Base-by-base conservation (phyloP, 768 basidiomycete genomes). In the Boletus reticulatus region DNA sequence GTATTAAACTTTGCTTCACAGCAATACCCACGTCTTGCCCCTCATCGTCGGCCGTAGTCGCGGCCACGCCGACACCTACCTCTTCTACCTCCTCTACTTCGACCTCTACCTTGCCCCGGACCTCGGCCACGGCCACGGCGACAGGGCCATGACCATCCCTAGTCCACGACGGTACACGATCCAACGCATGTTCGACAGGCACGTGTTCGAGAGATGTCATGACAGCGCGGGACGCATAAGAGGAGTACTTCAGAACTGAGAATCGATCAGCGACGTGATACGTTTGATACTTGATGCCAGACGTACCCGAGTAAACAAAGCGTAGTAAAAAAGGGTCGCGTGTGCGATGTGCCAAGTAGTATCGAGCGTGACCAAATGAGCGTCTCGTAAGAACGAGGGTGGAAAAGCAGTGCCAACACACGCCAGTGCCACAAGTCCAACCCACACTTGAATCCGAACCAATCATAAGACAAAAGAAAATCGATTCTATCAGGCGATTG, bases 171-270 rank as follows among this genome's bases (percentile, higher is more conserved):
- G 53, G 29, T 6, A 20, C 24, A 31, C 17, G 48, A 38, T 59
- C 43, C 49, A 50, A 41, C 45, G 41, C 45, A 55, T 58, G 58
- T 49, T 59, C 58, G 58, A 65, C 53, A 27, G 56, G 57, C 60
- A 59, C 55, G 52, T 61, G 62, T 16, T 72, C 60, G 59, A 62
- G 47, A 43, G 66, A 58, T 37, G 70, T 72, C 68, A 70, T 72
- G 48, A 52, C 39, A 32, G 32, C 38, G 20, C 53, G 34, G 50
- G 51, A 48, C 22, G 45, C 70, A 71, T 67, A 54, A 46, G 41
- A 44, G 22, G 31, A 49, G 48, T 41, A 37, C 29, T 53, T 49
- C 22, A 12, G 41, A 24, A 52, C 17, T n/a, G 29, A 17, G 36
- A 16, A 19, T 29, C 31, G 36, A 48, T 55, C 53, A 43, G 31